Evolutionary conservation across 225 moss, liverwort and hornwort genomes (phyloP).

Genomic region (Physcomitrium patens): DNA sequence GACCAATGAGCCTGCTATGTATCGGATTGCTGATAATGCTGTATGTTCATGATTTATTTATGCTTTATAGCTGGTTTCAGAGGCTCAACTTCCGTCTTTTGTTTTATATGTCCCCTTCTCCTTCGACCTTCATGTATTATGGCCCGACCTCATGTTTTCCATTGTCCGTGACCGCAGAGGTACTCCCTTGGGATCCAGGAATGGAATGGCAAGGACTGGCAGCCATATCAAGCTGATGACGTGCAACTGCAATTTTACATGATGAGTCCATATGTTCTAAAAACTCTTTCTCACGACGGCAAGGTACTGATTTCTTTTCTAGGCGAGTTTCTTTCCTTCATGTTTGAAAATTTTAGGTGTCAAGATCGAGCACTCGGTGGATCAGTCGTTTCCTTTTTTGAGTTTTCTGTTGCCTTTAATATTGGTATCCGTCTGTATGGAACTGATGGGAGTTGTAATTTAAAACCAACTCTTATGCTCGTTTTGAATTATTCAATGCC

Average conservation of each 20-base stretch:
- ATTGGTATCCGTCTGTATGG: neutral
- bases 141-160: conserved; percentile 1
- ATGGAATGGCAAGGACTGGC: conserved; percentile 94
- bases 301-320: conserved; percentile 51
- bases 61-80: neutral
- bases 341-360: conserved; percentile 15
- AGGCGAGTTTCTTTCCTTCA: neutral
- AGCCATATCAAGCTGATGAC: conserved; percentile 92
- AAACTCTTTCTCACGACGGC: conserved; percentile 75
- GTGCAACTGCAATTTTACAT: conserved; percentile 99
- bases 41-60: conserved; percentile 41
- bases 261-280: conserved; percentile 98
- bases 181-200: conserved; percentile 84
- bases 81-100: neutral
- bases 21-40: conserved; percentile 89
- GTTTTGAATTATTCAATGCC: conserved; percentile 12
- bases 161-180: conserved; percentile 46
- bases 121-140: neutral
- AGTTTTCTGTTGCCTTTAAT: neutral
- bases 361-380: neutral
- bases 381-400: neutral
- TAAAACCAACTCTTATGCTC: neutral
- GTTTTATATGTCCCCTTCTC: neutral
- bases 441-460: neutral
- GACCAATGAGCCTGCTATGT: conserved; percentile 77